Base-by-base conservation (phyloP, 768 basidiomycete species). In the Auricularia heimuer region DNA sequence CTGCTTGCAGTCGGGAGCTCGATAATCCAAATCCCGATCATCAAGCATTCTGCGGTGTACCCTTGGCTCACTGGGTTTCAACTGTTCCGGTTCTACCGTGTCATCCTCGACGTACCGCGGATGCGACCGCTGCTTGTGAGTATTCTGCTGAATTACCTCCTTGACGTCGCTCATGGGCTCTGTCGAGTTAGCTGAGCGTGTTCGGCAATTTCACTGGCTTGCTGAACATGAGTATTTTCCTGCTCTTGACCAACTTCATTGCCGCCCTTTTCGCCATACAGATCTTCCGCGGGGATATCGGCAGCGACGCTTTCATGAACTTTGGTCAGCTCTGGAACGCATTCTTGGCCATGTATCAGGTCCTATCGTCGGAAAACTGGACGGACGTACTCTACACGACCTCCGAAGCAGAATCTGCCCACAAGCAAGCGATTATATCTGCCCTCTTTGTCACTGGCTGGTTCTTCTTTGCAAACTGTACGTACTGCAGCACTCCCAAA, bases 281-380 rank as follows among this genome's bases (percentile, higher is more conserved):
- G 73, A 78, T 98, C 29, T 77, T 98, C 35, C 86, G 93, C 54
- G 94, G 94, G 2, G 93, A 97, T 72, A 77, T 94, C 65, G 73
- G 74, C 3, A 73, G 77, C 16, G 77, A 77, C 54, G 68, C 74
- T 14, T 74, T 79, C 1, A 84, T 92, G 78, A 90, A 88, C 69
- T 98, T 93, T 72, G 85, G 87, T 6, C 84, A 92, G 70, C 75
- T 93, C 8, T 95, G 85, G 78, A 92, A 90, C 70, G 79, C 91
- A 0, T 98, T 96, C 72, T 75, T 97, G 29, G 91, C 85, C 0
- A 80, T 94, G 70, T 98, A 95, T 72, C 82, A 80, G 70, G 80
- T 98, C 1, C 90, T 93, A 75, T 92, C 93, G 0, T 92, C 92
- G 0, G 96, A 98, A 75, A 93, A 97, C 74, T 98, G 96, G 94